Percentiles rank a stretch among this genome's conserved stretches.
phyloP scores from a whole-genome alignment of 495 filamentous ascomycete species.

The Rhypophila decipiens region DNA sequence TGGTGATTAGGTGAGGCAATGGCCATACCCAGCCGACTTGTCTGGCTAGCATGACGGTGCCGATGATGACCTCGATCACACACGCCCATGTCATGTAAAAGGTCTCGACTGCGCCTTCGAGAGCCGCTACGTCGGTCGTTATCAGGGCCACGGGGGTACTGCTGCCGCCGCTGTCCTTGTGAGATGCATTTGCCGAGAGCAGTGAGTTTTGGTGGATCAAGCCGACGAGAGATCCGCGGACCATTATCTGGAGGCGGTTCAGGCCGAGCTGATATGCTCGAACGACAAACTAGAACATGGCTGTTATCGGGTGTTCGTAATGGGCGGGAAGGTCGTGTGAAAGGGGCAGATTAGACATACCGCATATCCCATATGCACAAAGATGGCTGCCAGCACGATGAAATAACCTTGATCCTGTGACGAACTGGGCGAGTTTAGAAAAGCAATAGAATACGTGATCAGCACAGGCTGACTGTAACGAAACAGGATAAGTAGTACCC shows the following conservation, averaged over 20 bases:
- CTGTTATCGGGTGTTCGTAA: neutral
- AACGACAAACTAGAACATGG: constrained; percentile 37
- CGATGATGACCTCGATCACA: constrained; percentile 51
- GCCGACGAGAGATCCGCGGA: constrained; percentile 49
- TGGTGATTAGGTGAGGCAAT: constrained; percentile 50
- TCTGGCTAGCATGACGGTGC: constrained; percentile 49
- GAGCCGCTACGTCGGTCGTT: constrained; percentile 38
- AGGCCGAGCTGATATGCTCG: constrained; percentile 50
- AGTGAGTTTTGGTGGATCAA: constrained; percentile 54
- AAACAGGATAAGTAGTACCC: constrained; percentile 51
- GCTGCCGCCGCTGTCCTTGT: constrained; percentile 39
- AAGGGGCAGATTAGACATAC: constrained; percentile 23
- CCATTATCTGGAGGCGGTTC: constrained; percentile 54
- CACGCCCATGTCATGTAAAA: constrained; percentile 46
- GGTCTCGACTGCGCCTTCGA: constrained; percentile 26
- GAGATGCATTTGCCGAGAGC: constrained; percentile 28
- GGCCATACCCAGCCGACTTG: constrained; percentile 52
- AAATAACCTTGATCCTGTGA: constrained; percentile 40
- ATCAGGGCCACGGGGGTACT: constrained; percentile 55
- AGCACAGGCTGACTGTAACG: constrained; percentile 58
- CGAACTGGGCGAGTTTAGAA: constrained; percentile 30
- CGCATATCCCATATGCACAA: constrained; percentile 58
- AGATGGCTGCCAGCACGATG: constrained; percentile 48
- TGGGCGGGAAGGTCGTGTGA: no score
- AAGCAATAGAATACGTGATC: constrained; percentile 48